Percentiles rank a stretch among this genome's conserved stretches.
phyloP scores from a whole-genome alignment of 257 asterid genomes.

The Voacanga thouarsii region DNA sequence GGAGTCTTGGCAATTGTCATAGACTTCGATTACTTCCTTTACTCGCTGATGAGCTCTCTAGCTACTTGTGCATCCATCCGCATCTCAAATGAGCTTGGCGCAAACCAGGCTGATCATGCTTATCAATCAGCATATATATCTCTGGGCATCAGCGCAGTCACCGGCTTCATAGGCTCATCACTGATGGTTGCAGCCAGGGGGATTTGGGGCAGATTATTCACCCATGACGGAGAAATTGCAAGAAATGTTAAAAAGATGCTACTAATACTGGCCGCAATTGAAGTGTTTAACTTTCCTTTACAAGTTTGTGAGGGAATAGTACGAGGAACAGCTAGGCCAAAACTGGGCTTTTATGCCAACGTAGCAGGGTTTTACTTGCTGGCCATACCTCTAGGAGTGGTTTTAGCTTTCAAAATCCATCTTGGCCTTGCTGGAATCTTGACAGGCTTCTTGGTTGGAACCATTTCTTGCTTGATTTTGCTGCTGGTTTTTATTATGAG shows the following conservation, averaged over 20 bases:
- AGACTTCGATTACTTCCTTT: conserved; percentile 75
- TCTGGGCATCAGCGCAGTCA: conserved; percentile 22
- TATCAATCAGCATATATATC: conserved; percentile 40
- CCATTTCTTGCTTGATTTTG: conserved; percentile 50
- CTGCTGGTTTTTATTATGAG: conserved; percentile 48
- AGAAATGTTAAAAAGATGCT: conserved; percentile 47
- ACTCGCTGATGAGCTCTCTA: conserved; percentile 60
- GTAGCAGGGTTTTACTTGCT: conserved; percentile 62
- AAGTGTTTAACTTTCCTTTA: conserved; percentile 71
- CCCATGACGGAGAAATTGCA: conserved; percentile 42
- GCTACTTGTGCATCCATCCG: conserved; percentile 72
- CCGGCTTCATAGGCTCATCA: conserved; percentile 50
- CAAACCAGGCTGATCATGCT: conserved; percentile 34
- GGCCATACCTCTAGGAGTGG: conserved; percentile 63
- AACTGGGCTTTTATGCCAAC: conserved; percentile 69
- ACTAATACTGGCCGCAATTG: conserved; percentile 56
- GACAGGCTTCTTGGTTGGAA: conserved; percentile 65
- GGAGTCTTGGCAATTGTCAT: conserved; percentile 68
- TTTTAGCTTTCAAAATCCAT: conserved; percentile 50
- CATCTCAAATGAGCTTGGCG: conserved; percentile 82
- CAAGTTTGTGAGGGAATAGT: conserved; percentile 81
- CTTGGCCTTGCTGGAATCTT: conserved; percentile 68
- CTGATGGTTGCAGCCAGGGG: conserved; percentile 50
- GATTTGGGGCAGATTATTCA: conserved; percentile 65
- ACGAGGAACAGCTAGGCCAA: conserved; percentile 83